These are phyloP conservation scores for Entamoeba invadens DNA, from an alignment of 208 protist genomes.

Conservation along the genomic window DNA sequence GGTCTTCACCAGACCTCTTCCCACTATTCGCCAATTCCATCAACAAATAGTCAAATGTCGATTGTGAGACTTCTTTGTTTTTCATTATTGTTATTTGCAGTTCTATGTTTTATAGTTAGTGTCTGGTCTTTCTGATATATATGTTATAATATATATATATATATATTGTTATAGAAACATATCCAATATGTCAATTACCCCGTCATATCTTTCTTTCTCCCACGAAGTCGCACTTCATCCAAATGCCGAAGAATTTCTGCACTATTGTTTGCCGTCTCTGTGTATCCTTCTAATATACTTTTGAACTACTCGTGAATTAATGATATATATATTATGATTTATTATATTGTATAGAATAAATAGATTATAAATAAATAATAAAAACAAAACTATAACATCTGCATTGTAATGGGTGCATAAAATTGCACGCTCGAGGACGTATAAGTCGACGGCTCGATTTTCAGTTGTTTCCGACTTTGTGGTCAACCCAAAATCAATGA, in stretches of 20 bases:
- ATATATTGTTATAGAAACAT: too few relatives aligned
- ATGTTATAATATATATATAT: too few relatives aligned
- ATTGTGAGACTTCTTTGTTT: neutral
- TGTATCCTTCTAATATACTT: neutral
- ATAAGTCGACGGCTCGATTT: conserved; percentile 89
- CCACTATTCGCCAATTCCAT: neutral
- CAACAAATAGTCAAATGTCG: neutral
- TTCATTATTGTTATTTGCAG: neutral
- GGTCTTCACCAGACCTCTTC: neutral
- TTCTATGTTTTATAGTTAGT: too few relatives aligned
- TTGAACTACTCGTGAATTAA: too few relatives aligned
- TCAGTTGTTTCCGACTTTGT: conserved; percentile 59
- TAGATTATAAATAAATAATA: neutral
- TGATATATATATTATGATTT: too few relatives aligned
- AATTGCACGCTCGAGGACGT: conserved; percentile 85
- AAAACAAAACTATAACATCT: conserved; percentile 34
- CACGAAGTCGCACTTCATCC: neutral
- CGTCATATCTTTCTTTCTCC: neutral
- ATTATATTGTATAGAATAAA: neutral
- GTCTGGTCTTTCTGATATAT: too few relatives aligned
- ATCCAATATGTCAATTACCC: neutral
- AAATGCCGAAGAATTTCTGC: neutral
- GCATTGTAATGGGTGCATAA: conserved; percentile 67
- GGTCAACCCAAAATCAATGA: conserved; percentile 77
- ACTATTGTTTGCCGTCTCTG: neutral